Base-by-base conservation (phyloP, 257 asterid genomes). In the Solanum medicagineum region DNA sequence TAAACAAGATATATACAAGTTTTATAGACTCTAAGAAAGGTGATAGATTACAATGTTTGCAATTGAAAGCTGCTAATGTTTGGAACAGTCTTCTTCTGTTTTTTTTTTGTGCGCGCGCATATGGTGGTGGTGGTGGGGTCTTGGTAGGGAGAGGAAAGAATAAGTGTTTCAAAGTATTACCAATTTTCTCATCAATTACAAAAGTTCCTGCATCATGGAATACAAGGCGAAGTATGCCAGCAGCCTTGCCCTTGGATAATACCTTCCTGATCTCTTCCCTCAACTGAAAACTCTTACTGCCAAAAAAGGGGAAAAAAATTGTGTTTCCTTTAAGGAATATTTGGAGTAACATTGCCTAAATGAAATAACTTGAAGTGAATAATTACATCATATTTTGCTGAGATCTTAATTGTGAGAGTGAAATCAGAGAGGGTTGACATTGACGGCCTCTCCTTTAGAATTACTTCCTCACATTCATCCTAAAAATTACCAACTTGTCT, bases 171-270 rank as follows among this genome's bases (percentile, higher is more conserved):
- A 51, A 62, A 44, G 77, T 5, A 69, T 29, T 87, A 94, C 97
- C 98, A 83, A 91, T 89, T 79, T 90, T 86, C 49, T 93, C 93
- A 20, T 89, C 88, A 85, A 88, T 84, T 85, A 91, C 93, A 84
- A 91, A 96, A 86, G 99, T 96, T 89, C 98, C 99, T n/a, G 99
- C 98, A 69, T 96, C 99, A n/a, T 94, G 98, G 87, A 96, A 96
- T 68, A 91, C 99, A 86, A 96, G 88, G 85, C 98, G 98, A 84
- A 96, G 98, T 74, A 93, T 90, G 81, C 98, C 98, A 62, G 98
- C 94, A 89, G 98, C 98, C 88, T 93, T 93, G 87, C 87, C 91
- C 89, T 90, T 93, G 86, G 98, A 89, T 85, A 94, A 83, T 59
- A 92, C 93, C 89, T 92, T 91, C 85, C 87, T 70, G 70, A 96